Base-by-base conservation (phyloP, 73 alveolate species). In the Urostyla sp. region DNA sequence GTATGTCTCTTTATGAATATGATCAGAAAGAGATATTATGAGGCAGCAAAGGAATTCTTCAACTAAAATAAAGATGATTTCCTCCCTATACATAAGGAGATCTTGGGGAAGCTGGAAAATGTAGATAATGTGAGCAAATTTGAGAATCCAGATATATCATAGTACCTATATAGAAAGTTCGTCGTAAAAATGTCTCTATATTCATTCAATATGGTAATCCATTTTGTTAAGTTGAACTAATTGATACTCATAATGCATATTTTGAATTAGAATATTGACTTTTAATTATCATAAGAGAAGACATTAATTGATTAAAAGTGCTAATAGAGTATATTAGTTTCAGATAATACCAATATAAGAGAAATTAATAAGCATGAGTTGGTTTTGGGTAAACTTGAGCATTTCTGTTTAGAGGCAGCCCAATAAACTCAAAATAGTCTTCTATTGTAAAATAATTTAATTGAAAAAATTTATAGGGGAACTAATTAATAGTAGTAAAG, bases 11-110 rank as follows among this genome's bases (percentile, higher is more conserved):
- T 76, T 43, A 40, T 85, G 52, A 50, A 85, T 44, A 85, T 85
- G 93, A 30, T 85, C 34, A 30, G 45, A 15, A 30, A 49, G 45
- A 54, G 78, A 2, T 51, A 31, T 20, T n/a, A 21, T 23, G 81
- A 50, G 3, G 37, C 72, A 23, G 89, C 90, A 0, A 31, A 37
- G 40, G 7, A 76, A 24, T 85, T 85, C 69, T 85, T 61, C 50
- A 21, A 26, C 16, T 85, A 85, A 55, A 69, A 69, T 16, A 69
- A 69, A 24, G 30, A 6, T 15, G 4, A 36, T 31, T 69, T 69
- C 53, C 6, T 11, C n/a, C 77, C 36, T 34, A 40, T 32, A n/a
- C 28, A 80, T 16, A 60, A 72, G 34, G 80, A 67, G n/a, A 74
- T 49, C 0, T 28, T 80, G 24, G 51, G 30, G 15, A 35, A 34